These are phyloP conservation scores for Collybia sp. DNA, from an alignment of 768 basidiomycete species.

Conservation along the genomic window DNA sequence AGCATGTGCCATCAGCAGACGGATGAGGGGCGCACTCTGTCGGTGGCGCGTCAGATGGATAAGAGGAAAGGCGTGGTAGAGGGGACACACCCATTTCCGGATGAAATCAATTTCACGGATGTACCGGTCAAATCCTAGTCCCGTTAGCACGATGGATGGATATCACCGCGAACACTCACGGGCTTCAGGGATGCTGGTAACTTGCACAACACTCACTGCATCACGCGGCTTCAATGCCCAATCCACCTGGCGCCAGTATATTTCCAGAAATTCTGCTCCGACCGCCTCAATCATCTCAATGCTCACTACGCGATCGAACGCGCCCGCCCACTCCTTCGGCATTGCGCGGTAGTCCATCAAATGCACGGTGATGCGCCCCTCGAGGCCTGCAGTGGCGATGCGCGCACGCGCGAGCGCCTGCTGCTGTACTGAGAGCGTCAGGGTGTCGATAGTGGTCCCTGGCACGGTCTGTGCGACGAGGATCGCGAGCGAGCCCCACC, in stretches of 20 bases:
- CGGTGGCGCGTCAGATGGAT: not conserved
- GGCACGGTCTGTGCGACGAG: constrained; percentile 50
- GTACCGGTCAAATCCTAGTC: constrained; percentile 45
- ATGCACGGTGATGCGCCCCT: constrained; percentile 56
- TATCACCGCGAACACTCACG: constrained; percentile 31
- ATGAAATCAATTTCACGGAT: constrained; percentile 71
- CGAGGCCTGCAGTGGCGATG: constrained; percentile 45
- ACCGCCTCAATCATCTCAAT: constrained; percentile 80
- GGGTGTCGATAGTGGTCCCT: constrained; percentile 59
- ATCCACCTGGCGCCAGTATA: constrained; percentile 64
- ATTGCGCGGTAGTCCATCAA: constrained; percentile 72
- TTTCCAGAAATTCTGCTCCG: constrained; percentile 58
- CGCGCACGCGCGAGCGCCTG: constrained; percentile 52
- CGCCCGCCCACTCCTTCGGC: constrained; percentile 56
- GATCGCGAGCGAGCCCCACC: constrained; percentile 74
- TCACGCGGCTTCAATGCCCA: constrained; percentile 56
- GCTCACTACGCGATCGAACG: constrained; percentile 70
- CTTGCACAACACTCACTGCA: constrained; percentile 68
- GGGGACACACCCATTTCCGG: constrained; percentile 59
- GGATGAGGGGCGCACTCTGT: constrained; percentile 27
- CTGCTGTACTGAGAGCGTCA: constrained; percentile 69
- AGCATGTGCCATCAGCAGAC: not conserved
- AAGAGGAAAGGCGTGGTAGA: not conserved
- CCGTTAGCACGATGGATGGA: not conserved
- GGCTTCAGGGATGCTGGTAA: constrained; percentile 72